Evolutionary conservation across 169 alveolate genomes (phyloP).

Genomic region (Plasmodium gonderi): DNA sequence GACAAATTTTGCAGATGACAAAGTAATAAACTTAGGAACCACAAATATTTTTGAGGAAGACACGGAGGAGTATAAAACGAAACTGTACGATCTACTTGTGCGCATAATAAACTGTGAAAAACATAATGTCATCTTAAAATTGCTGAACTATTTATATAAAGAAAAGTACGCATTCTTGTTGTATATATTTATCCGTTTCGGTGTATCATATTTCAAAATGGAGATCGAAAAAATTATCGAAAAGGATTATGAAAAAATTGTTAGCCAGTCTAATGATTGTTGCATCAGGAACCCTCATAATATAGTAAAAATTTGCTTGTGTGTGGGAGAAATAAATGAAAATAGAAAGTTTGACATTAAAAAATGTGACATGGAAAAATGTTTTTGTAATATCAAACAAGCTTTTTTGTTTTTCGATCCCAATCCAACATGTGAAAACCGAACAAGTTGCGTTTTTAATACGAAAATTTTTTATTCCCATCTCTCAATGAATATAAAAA

Average conservation of each 20-base stretch:
- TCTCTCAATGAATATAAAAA: slow-evolving; percentile 21
- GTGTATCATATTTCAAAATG: neutral
- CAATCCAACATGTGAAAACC: neutral
- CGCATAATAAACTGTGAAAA: neutral
- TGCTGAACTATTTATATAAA: slow-evolving; percentile 27
- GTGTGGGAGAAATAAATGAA: slow-evolving; percentile 34
- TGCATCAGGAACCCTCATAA: slow-evolving; percentile 27
- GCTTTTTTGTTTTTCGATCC: slow-evolving; percentile 9
- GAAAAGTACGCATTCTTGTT: slow-evolving; percentile 11
- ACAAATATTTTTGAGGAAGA: neutral
- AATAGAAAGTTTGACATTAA: slow-evolving; percentile 17
- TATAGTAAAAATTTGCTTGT: slow-evolving; percentile 36
- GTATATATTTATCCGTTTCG: slow-evolving; percentile 4
- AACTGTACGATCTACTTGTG: neutral
- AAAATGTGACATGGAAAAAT: slow-evolving; percentile 29
- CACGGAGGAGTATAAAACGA: neutral
- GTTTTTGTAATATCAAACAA: slow-evolving; percentile 61
- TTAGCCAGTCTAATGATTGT: slow-evolving; percentile 24
- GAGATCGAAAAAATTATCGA: slow-evolving; percentile 37
- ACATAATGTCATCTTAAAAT: slow-evolving; percentile 10
- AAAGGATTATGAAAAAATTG: slow-evolving; percentile 26
- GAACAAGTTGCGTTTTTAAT: neutral
- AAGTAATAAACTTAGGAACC: no score
- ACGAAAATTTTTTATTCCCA: slow-evolving; percentile 49
- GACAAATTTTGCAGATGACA: neutral